These are phyloP conservation scores for Silene noctiflora DNA, from an alignment of 179 eudicot species.

Conservation along the genomic window DNA sequence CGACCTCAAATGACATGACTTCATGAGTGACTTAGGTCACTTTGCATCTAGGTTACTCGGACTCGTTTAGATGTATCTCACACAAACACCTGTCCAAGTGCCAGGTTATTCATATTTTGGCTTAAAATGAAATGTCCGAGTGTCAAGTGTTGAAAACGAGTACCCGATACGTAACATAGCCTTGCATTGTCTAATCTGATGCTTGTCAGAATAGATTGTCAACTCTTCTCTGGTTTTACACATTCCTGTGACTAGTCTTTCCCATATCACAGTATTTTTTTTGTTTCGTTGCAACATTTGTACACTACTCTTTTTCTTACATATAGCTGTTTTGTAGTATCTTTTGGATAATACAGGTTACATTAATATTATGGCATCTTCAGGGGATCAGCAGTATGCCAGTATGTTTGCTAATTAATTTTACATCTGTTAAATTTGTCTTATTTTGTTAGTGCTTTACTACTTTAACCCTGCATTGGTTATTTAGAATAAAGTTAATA, in stretches of 20 bases:
- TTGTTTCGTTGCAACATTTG: slow-evolving; percentile 21
- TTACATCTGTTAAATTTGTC: slow-evolving; percentile 2
- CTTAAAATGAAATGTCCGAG: too few relatives aligned
- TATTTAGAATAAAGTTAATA: neutral
- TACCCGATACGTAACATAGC: too few relatives aligned
- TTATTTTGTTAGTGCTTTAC: neutral
- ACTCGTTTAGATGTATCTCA: too few relatives aligned
- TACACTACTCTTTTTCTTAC: neutral
- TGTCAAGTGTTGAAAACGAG: too few relatives aligned
- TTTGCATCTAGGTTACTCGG: too few relatives aligned
- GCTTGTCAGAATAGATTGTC: neutral
- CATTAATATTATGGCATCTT: slow-evolving; percentile 9
- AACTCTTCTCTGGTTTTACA: neutral
- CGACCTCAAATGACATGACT: too few relatives aligned
- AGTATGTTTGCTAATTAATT: neutral
- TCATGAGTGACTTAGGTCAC: too few relatives aligned
- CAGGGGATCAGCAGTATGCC: slow-evolving; percentile 3
- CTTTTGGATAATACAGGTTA: slow-evolving; percentile 23
- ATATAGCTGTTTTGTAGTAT: slow-evolving; percentile 15
- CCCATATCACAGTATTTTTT: slow-evolving; percentile 17
- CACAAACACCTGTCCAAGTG: too few relatives aligned
- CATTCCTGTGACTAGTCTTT: slow-evolving; percentile 27
- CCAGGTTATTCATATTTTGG: too few relatives aligned
- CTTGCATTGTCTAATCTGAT: neutral
- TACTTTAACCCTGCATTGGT: neutral